Conservation (phyloP, 140 eudicot species). For the Senecio squalidus region DNA sequence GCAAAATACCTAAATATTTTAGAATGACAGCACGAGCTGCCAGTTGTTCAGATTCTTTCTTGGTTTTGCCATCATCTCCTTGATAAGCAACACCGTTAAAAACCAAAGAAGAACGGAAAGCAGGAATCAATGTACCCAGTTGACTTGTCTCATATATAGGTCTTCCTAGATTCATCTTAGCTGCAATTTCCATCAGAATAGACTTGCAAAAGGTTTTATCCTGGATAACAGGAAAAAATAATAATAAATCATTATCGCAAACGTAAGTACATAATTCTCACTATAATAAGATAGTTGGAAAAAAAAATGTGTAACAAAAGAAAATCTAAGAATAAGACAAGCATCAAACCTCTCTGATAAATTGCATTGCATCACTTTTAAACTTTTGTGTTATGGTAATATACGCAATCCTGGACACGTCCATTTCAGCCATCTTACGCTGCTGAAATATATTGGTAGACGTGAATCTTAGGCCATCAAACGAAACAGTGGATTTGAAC, state of each 20-base stretch:
- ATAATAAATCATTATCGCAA: no score
- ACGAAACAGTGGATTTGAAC: slow-evolving; percentile 31
- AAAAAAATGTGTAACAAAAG: background rate
- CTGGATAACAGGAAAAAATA: slow-evolving; percentile 8
- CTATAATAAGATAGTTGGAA: background rate
- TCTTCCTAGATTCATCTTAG: background rate
- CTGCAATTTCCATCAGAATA: slow-evolving; percentile 20
- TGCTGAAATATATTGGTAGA: slow-evolving; percentile 27
- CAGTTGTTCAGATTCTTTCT: slow-evolving; percentile 25
- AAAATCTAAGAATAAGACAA: background rate
- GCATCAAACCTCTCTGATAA: slow-evolving; percentile 35
- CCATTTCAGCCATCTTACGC: slow-evolving; percentile 31
- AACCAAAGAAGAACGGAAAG: slow-evolving; percentile 20
- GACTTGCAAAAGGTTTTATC: slow-evolving; percentile 20
- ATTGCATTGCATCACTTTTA: slow-evolving; percentile 20
- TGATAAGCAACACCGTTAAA: slow-evolving; percentile 12
- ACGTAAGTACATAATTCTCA: no score
- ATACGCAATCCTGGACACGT: slow-evolving; percentile 36
- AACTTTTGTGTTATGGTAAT: slow-evolving; percentile 12
- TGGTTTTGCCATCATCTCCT: slow-evolving; percentile 12
- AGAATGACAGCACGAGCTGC: slow-evolving; percentile 23
- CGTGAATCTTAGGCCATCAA: slow-evolving; percentile 30
- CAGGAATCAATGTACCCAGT: background rate
- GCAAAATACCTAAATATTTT: slow-evolving; percentile 15
- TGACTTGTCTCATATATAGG: slow-evolving; percentile 11